Percentiles rank a stretch among this genome's conserved stretches.
Conservation (phyloP, 139 green algal genomes). For the Chlorella sp. region DNA sequence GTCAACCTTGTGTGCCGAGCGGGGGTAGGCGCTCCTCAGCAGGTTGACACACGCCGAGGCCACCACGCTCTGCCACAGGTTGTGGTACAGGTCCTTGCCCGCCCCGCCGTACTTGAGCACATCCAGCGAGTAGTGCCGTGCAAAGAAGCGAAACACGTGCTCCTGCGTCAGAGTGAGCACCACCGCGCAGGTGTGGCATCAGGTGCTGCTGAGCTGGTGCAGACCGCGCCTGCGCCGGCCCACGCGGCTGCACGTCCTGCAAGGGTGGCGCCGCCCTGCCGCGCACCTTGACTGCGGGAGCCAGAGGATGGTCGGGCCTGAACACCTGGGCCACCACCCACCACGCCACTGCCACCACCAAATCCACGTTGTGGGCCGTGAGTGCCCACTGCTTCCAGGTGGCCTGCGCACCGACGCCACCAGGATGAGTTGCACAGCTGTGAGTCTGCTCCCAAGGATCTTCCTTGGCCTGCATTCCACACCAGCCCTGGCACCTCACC, state of each 20-base stretch:
- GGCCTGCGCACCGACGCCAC: too few species aligned
- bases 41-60: background rate
- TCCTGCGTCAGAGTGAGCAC: conserved; percentile 3
- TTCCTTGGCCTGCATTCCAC: background rate
- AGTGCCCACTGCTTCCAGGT: conserved; percentile 45
- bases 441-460: too few species aligned
- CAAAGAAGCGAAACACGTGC: conserved; percentile 23
- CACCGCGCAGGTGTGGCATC: too few species aligned
- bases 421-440: too few species aligned
- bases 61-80: conserved; percentile 12
- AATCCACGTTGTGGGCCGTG: conserved; percentile 7
- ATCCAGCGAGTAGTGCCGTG: conserved; percentile 15
- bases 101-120: conserved; percentile 9
- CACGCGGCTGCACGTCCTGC: too few species aligned
- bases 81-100: conserved; percentile 11
- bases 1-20: conserved; percentile 13
- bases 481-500: background rate
- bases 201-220: too few species aligned
- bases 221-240: too few species aligned
- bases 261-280: background rate
- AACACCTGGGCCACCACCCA: conserved; percentile 33
- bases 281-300: background rate
- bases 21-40: conserved; percentile 3
- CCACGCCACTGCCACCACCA: conserved; percentile 37
- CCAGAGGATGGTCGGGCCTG: conserved; percentile 11